Base-by-base conservation (phyloP, 805 yeast genomes). In the Candida silvicultrix region DNA sequence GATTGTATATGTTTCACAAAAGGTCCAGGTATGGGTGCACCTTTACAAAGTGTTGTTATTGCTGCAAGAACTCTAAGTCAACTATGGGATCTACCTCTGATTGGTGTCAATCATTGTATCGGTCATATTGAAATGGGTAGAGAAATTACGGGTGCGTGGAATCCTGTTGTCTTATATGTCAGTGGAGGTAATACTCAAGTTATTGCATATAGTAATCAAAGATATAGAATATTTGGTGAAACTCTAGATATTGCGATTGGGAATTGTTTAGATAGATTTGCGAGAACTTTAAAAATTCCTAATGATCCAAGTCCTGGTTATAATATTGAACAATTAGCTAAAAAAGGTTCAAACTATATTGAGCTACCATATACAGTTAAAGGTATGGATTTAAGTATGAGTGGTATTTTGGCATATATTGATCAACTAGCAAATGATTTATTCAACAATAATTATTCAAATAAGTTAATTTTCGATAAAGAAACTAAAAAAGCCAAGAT, bases 1-100 rank as follows among this genome's bases (percentile, higher is more conserved):
- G 90, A 85, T 64, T 83, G 86, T 42, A 85, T 94, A 42, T 89
- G 96, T 63, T 94, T 94, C 63, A 94, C 99, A 1, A 95, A 86
- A 65, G 99, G 99, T 5, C 99, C 99, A 0, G 99, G 99, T 1
- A 94, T 94, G 98, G 99, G 99, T 2, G 98, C 98, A 1, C 99
- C 99, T 0, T 68, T 94, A 44, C 96, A 94, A 56, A 81, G 92
- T 46, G 97, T 89, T 36, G 98, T 85, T 3, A 74, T 94, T 42
- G 95, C 95, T 1, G 98, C 99, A 1, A 71, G 99, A 59, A 82
- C 97, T 0, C 67, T 90, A 35, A 71, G 89, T 9, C 80, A 84
- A 54, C 60, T 92, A 53, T 89, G 96, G 95, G 62, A 77, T 2
- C 67, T 85, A 20, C 98, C 99, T 0, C 64, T 94, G 29, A 83